Evolutionary conservation across 2,329 filamentous ascomycete species (phyloP), one percentile per base, ranked within the genome.

Genomic region (Aureobasidium pullulans): DNA sequence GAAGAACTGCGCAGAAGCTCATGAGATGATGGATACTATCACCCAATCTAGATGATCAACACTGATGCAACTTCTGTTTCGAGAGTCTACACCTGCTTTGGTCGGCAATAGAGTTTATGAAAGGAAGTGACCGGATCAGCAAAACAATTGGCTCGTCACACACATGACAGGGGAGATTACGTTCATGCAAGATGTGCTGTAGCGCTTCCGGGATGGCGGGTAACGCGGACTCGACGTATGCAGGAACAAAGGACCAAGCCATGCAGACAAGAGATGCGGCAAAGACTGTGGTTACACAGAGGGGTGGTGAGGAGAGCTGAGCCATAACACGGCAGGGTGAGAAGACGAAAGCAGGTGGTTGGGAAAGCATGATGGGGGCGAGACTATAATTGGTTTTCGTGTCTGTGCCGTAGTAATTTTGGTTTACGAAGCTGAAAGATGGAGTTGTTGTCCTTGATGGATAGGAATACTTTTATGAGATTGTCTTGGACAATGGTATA

Each of bases 221-320:
- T 10, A 16, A 3, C 23, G 13, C 23, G 6, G 31, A 29, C 6
- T 54, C 29, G 28, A 54, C 28, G 10, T 13, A 54, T 43, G 50
- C 50, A 54, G 50, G 39, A 54, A 54, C 50, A 34, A 34, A 36
- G 47, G 43, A 54, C 50, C 19, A 34, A 36, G 47, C 19, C 44
- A 49, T 36, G 46, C 46, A 52, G 28, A 28, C 1, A 3, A 15
- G 29, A 39, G 32, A 49, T 36, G 15, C 10, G 15, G 37, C 37
- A 40, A n/a, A 40, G 15, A 40, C 23, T 19, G 4, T 49, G 47
- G 49, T 52, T 39, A 52, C 49, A 52, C 49, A 28, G 13, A 50
- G 19, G 19, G 10, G 31, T 36, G 48, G 28, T 42, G 50, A 43
- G 37, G n/a, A 29, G 36, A 19, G 37, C n/a, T 23, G 37, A 13